These are phyloP conservation scores for Leucosporidium yakuticum DNA, from an alignment of 768 basidiomycete genomes.

Conservation along the genomic window DNA sequence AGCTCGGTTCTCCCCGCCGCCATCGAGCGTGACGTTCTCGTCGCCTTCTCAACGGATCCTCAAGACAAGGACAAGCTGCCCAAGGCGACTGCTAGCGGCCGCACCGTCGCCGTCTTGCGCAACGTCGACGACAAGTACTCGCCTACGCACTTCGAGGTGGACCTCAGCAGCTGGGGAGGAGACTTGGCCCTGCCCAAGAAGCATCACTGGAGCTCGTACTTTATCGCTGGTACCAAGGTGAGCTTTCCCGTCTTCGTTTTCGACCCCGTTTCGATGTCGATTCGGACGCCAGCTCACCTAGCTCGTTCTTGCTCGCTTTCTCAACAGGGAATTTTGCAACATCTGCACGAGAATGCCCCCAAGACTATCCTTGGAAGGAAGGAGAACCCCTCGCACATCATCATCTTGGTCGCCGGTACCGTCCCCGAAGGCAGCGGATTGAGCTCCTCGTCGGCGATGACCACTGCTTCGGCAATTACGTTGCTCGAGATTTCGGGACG, in stretches of 20 bases:
- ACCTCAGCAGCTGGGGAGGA: constrained; percentile 14
- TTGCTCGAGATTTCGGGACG: constrained; percentile 58
- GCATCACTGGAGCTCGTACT: constrained; percentile 37
- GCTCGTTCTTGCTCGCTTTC: no score
- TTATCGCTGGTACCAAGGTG: constrained; percentile 31
- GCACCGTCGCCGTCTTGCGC: constrained; percentile 28
- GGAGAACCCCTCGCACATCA: constrained; percentile 2
- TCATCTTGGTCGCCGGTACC: constrained; percentile 50
- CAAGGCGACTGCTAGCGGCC: not conserved
- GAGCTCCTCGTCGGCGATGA: constrained; percentile 83
- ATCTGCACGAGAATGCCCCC: constrained; percentile 2
- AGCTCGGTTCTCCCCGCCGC: constrained; percentile 38
- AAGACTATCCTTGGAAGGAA: not conserved
- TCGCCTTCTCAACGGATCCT: constrained; percentile 27
- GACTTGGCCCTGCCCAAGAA: constrained; percentile 7
- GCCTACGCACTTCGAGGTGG: constrained; percentile 30
- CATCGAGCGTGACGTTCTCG: constrained; percentile 38
- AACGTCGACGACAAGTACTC: constrained; percentile 35
- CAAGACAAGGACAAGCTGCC: not conserved
- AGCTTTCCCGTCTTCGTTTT: not conserved
- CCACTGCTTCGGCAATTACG: constrained; percentile 74
- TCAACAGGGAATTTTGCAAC: constrained; percentile 19
- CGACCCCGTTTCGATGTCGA: not conserved
- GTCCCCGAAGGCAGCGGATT: constrained; percentile 79
- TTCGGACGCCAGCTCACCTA: not conserved